Evolutionary conservation across 306 rosid genomes (phyloP), one percentile per base, ranked within the genome.

Genomic region (Dalbergia cochinchinensis): DNA sequence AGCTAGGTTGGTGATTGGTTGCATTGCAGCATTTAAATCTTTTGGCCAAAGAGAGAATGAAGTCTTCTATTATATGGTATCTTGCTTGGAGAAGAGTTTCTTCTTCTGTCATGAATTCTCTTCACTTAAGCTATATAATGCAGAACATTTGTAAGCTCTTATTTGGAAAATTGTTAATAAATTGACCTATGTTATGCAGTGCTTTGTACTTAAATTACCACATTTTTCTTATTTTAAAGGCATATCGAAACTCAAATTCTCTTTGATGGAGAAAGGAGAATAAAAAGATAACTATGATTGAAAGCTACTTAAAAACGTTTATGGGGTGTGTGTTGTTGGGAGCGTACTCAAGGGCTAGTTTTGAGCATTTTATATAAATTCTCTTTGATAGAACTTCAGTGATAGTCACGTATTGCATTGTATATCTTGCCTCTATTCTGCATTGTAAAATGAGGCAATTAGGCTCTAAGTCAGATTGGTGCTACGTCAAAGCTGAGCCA

Each of bases 71-170:
- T 53, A 74, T 47, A 35, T 15, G 41, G 57, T 69, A 20, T 14
- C 68, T 74, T 79, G 80, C 67, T 65, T 59, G 4, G 15, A 37
- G 51, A 72, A 39, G 66, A 78, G 78, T 66, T 64, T 78, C 51
- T 73, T 78, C 51, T 73, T 57, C 16, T 57, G 69, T 31, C 18
- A 57, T 15, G 44, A 34, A 51, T 48, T 68, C 65, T 74, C n/a
- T 73, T 73, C 35, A 22, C 51, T 16, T 26, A n/a, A 72, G 48
- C 41, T 39, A 64, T 26, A 31, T 19, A 57, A 69, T 48, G 69
- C 37, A 58, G 9, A 58, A 60, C 72, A 19, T 57, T 67, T 66
- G 60, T 68, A 26, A 22, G 66, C 19, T 44, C 55, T n/a, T 61
- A 53, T 18, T 70, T 44, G 39, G 55, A 61, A 69, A 45, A 26